Percentiles rank a stretch among this genome's conserved stretches.
phyloP scores from a whole-genome alignment of 2,329 filamentous ascomycete genomes.

The Samsoniella hepiali region DNA sequence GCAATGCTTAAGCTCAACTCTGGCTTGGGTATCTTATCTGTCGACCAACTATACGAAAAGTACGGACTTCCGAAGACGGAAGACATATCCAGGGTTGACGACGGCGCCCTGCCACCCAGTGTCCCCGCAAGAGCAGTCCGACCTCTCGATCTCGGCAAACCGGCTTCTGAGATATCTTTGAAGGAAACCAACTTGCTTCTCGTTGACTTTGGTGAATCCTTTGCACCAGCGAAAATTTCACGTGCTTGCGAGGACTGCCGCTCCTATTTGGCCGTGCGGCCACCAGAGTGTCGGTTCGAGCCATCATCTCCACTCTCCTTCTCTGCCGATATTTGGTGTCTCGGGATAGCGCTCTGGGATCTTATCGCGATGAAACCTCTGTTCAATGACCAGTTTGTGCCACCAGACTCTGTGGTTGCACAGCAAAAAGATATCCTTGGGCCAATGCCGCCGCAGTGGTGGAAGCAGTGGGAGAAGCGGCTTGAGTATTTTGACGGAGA shows the following conservation, averaged over 20 bases:
- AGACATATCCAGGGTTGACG: slow-evolving; percentile 25
- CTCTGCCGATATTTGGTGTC: slow-evolving; percentile 25
- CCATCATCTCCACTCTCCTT: slow-evolving; percentile 16
- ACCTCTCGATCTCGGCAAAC: slow-evolving; percentile 28
- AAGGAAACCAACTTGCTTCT: slow-evolving; percentile 30
- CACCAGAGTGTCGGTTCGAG: slow-evolving; percentile 18
- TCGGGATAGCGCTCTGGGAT: slow-evolving; percentile 24
- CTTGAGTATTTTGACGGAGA: slow-evolving; percentile 5
- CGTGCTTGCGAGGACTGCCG: slow-evolving; percentile 25
- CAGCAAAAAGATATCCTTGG: slow-evolving; percentile 26
- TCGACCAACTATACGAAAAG: slow-evolving; percentile 30
- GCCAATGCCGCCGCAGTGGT: slow-evolving; percentile 19
- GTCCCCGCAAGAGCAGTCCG: slow-evolving; percentile 27
- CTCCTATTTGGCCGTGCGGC: slow-evolving; percentile 20
- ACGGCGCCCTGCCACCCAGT: slow-evolving; percentile 26
- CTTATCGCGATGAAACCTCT: slow-evolving; percentile 26
- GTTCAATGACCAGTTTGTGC: slow-evolving; percentile 23
- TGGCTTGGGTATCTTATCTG: slow-evolving; percentile 27
- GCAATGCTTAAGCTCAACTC: slow-evolving; percentile 18
- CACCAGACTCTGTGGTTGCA: slow-evolving; percentile 23
- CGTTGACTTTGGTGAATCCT: slow-evolving; percentile 35
- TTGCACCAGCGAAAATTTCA: slow-evolving; percentile 24
- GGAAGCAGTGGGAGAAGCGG: slow-evolving; percentile 18
- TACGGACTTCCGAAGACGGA: slow-evolving; percentile 30
- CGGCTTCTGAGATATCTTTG: slow-evolving; percentile 28